Base-by-base conservation (phyloP, 2,329 filamentous ascomycete genomes). In the Byssothecium circinans region DNA sequence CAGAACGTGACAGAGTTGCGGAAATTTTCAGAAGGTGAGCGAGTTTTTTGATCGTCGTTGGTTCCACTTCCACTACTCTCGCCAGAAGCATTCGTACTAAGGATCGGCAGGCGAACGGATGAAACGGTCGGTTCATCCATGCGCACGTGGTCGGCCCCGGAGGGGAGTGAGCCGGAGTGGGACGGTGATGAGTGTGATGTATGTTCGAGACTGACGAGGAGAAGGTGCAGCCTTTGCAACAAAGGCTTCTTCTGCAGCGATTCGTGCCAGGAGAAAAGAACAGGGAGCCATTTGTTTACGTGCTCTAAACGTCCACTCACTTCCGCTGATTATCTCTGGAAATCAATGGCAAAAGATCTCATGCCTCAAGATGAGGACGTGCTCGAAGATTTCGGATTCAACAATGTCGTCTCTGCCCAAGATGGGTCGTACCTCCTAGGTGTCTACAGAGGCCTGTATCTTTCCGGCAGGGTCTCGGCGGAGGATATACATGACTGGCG, bases 361-460 rank as follows among this genome's bases (percentile, higher is more conserved):
- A 47, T 67, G 34, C 60, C 61, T 41, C 10, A 45, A 29, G 62
- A 67, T 18, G 53, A 58, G 40, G 58, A 60, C 27, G 58, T 65
- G 30, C 54, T 64, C 5, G 42, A 61, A 52, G 60, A 65, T 45
- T 67, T 64, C 42, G 56, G 64, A 11, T 67, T 67, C 41, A 60
- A 59, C 34, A 50, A 62, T 37, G 33, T 60, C 15, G 17, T 47
- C 20, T 48, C 37, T 32, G 36, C 10, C 22, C 22, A 4, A 2
- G 54, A 64, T 29, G 32, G 14, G 34, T 17, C 37, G 18, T 40
- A 58, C 10, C 60, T 65, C 39, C 27, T 64, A 1, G 61, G 62
- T 8, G 14, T 66, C 3, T 66, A 65, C 43, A n/a, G 35, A 49
- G 58, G 58, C 30, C 41, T 65, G 11, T 53, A 33, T 34, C 51